Conservation (phyloP, 208 protist species). For the Acanthamoeba royreba region DNA sequence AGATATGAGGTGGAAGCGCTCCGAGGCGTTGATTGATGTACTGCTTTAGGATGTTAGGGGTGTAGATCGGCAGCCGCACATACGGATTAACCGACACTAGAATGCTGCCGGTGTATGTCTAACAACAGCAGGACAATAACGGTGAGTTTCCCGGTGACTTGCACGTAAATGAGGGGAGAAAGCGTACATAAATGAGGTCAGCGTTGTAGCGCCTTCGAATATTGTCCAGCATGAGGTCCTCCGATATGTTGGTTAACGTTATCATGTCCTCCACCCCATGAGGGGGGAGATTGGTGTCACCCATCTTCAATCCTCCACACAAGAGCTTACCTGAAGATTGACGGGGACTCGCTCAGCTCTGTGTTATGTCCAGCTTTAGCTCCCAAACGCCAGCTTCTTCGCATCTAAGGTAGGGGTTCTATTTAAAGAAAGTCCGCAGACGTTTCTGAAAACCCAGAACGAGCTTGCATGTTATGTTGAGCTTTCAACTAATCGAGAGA, state of each 20-base stretch:
- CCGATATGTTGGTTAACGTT: constrained; percentile 28
- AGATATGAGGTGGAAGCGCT: constrained; percentile 66
- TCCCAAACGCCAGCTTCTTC: too few relatives aligned
- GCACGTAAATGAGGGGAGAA: background rate
- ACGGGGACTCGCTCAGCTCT: too few relatives aligned
- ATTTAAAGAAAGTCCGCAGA: too few relatives aligned
- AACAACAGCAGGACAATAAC: background rate
- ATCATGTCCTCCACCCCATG: constrained; percentile 67
- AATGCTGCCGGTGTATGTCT: constrained; percentile 73
- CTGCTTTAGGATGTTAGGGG: constrained; percentile 43
- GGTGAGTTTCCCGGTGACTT: background rate
- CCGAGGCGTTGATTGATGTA: constrained; percentile 51
- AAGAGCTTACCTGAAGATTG: background rate
- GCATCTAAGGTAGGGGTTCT: too few relatives aligned
- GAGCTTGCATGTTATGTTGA: too few relatives aligned
- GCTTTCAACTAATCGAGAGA: too few relatives aligned
- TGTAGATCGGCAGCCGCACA: constrained; percentile 62
- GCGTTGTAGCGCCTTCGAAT: constrained; percentile 50
- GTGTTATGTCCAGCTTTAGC: too few relatives aligned
- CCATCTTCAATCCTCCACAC: background rate
- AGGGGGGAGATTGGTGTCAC: background rate
- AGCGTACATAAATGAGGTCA: constrained; percentile 61
- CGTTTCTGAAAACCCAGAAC: too few relatives aligned
- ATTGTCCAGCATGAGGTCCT: constrained; percentile 57
- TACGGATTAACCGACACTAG: constrained; percentile 75